phyloP scores from a whole-genome alignment of 495 filamentous ascomycete species.

The Copromyces sp. region DNA sequence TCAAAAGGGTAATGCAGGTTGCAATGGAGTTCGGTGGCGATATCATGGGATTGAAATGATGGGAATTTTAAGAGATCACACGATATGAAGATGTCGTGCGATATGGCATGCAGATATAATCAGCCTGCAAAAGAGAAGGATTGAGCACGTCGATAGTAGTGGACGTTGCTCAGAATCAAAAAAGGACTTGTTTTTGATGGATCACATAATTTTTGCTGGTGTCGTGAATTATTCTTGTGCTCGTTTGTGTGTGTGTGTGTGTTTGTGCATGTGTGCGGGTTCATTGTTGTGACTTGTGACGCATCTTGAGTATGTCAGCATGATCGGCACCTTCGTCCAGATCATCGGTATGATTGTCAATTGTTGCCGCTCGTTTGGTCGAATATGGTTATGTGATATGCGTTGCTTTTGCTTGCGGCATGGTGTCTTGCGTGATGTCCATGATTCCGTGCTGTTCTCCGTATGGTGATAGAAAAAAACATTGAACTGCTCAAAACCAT shows the following conservation, averaged over 20 bases:
- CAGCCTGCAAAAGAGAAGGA: neutral
- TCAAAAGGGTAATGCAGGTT: neutral
- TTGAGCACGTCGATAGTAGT: neutral
- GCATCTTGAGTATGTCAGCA: too few species aligned
- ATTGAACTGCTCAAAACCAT: neutral
- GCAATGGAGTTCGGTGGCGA: neutral
- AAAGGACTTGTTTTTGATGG: neutral
- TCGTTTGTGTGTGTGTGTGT: neutral
- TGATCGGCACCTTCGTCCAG: too few species aligned
- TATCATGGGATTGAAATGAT: neutral
- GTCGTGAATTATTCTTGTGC: neutral
- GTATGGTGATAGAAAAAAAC: neutral
- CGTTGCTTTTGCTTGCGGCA: neutral
- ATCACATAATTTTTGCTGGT: neutral
- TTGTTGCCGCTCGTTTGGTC: neutral
- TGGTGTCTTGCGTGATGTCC: neutral
- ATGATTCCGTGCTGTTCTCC: neutral
- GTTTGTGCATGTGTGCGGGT: neutral
- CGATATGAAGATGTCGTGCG: neutral
- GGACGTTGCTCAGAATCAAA: neutral
- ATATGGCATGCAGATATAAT: neutral
- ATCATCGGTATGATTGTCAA: neutral
- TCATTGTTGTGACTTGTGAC: too few species aligned
- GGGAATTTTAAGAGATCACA: neutral
- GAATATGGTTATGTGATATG: neutral